Conservation (phyloP, 768 basidiomycete genomes). For the Xanthoconium purpureum region DNA sequence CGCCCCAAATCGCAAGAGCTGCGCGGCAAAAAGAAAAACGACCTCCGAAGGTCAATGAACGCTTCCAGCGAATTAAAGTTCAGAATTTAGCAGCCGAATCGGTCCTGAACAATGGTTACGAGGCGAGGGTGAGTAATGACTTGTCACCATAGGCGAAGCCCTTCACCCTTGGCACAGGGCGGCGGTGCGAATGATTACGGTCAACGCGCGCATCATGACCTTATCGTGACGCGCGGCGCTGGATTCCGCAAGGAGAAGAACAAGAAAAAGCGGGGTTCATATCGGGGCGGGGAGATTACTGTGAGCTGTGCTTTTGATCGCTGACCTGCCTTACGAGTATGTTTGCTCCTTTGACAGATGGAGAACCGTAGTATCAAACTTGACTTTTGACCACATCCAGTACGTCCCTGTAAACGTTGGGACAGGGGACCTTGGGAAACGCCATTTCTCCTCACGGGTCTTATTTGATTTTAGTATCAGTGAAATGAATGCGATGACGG, state of each 20-base stretch:
- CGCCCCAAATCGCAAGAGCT: not conserved
- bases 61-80: constrained; percentile 79
- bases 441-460: not conserved
- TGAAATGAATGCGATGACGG: not conserved
- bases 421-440: not conserved
- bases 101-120: constrained; percentile 71
- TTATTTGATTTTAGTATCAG: not conserved
- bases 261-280: constrained; percentile 97
- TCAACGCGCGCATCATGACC: constrained; percentile 74
- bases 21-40: constrained; percentile 14
- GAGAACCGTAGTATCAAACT: constrained; percentile 89
- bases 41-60: constrained; percentile 48
- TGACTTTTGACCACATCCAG: constrained; percentile 33
- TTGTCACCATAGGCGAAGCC: not conserved
- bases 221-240: constrained; percentile 90
- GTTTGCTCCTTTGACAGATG: constrained; percentile 45
- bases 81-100: constrained; percentile 45
- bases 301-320: constrained; percentile 41
- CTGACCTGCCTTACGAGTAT: not conserved
- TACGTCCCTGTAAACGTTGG: not conserved
- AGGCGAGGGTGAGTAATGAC: constrained; percentile 59
- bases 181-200: constrained; percentile 82
- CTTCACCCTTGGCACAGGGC: constrained; percentile 39
- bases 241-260: constrained; percentile 99
- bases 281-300: constrained; percentile 93